Evolutionary conservation across 2,329 filamentous ascomycete species (phyloP).

Genomic region (Didymella keratinophila): DNA sequence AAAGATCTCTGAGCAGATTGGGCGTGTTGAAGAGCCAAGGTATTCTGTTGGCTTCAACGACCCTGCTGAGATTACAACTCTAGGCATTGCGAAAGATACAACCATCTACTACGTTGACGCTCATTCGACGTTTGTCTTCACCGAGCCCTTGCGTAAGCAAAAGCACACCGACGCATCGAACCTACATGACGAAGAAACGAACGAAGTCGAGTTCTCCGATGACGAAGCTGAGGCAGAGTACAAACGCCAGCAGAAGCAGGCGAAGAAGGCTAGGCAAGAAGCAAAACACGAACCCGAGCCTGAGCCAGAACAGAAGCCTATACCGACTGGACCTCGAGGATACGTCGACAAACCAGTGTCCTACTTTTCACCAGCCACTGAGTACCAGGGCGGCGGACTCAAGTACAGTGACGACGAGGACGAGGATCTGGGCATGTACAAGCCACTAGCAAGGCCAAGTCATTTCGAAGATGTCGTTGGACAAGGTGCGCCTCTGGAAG

Average conservation of each 20-base stretch:
- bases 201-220: slow-evolving; percentile 95
- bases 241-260: slow-evolving; percentile 66
- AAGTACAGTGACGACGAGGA: slow-evolving; percentile 57
- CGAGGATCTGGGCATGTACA: slow-evolving; percentile 57
- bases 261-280: slow-evolving; percentile 56
- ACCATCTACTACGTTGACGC: slow-evolving; percentile 80
- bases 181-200: slow-evolving; percentile 90
- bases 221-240: slow-evolving; percentile 92
- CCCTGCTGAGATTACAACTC: slow-evolving; percentile 70
- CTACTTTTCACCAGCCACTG: slow-evolving; percentile 31
- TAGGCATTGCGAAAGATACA: slow-evolving; percentile 72
- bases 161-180: slow-evolving; percentile 97
- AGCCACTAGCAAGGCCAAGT: slow-evolving; percentile 56
- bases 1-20: slow-evolving; percentile 83
- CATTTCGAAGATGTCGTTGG: slow-evolving; percentile 57
- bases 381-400: slow-evolving; percentile 47
- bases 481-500: slow-evolving; percentile 48
- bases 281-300: slow-evolving; percentile 36
- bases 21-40: slow-evolving; percentile 82
- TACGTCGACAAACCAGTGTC: slow-evolving; percentile 29
- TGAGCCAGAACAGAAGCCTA: slow-evolving; percentile 21
- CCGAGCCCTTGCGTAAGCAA: slow-evolving; percentile 75
- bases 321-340: slow-evolving; percentile 33
- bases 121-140: slow-evolving; percentile 86
- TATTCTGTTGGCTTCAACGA: slow-evolving; percentile 83